phyloP scores from a whole-genome alignment of 2,329 filamentous ascomycete species.

The Colletotrichum brevisporum region DNA sequence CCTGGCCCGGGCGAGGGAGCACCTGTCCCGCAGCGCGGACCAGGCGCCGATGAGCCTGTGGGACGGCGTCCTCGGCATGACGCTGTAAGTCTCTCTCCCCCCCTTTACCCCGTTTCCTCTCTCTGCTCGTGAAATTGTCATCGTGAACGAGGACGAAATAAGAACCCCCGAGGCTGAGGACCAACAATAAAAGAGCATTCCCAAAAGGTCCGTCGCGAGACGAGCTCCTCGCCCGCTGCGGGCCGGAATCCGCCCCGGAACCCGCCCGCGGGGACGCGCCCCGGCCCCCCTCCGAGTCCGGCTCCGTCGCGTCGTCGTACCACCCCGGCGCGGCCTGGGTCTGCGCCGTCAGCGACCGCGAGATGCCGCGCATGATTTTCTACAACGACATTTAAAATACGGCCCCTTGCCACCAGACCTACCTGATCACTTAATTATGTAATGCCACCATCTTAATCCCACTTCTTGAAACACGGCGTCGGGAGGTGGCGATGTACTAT shows the following conservation, averaged over 20 bases:
- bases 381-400: slow-evolving; percentile 45
- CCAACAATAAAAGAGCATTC: slow-evolving; percentile 46
- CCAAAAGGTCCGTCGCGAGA: slow-evolving; percentile 55
- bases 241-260: slow-evolving; percentile 51
- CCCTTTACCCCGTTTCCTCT: neutral
- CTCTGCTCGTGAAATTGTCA: neutral
- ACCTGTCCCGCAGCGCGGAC: slow-evolving; percentile 57
- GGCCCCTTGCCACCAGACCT: too few species aligned
- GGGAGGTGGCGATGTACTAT: too few species aligned
- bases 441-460: too few species aligned
- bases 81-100: slow-evolving; percentile 59
- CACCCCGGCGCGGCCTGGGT: slow-evolving; percentile 55
- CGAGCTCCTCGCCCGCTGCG: slow-evolving; percentile 70
- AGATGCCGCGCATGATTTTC: slow-evolving; percentile 52
- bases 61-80: slow-evolving; percentile 76
- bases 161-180: too few species aligned
- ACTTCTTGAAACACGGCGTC: too few species aligned
- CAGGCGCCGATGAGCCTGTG: slow-evolving; percentile 75
- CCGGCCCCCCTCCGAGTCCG: slow-evolving; percentile 45
- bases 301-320: slow-evolving; percentile 51
- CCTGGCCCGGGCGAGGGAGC: slow-evolving; percentile 64
- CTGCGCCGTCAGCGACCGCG: slow-evolving; percentile 52
- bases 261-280: slow-evolving; percentile 49
- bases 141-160: too few species aligned
- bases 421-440: too few species aligned